phyloP scores from a whole-genome alignment of 129 eudicot genomes.

The Artemisia tridentata region DNA sequence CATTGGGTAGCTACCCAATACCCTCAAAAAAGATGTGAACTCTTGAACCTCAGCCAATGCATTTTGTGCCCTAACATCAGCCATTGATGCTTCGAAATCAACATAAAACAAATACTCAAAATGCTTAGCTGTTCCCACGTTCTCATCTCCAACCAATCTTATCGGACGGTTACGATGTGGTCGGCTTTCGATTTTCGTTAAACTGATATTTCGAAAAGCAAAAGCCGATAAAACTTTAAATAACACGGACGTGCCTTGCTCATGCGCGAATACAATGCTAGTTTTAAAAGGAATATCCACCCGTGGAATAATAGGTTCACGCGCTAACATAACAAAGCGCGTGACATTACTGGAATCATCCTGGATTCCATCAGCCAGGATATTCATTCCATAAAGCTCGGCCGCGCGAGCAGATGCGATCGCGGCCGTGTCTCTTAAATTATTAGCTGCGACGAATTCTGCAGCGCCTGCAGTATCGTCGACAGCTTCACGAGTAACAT shows the following conservation, averaged over 20 bases:
- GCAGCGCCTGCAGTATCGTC: slow-evolving; percentile 99
- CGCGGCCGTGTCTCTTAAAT: slow-evolving; percentile 81
- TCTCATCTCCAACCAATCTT: slow-evolving; percentile 76
- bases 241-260: slow-evolving; percentile 71
- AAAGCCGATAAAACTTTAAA: slow-evolving; percentile 90
- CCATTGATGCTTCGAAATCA: slow-evolving; percentile 97
- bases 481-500: slow-evolving; percentile 83
- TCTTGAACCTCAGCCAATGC: slow-evolving; percentile 95
- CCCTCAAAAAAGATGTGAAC: slow-evolving; percentile 86
- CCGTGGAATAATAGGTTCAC: slow-evolving; percentile 90
- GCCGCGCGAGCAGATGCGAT: slow-evolving; percentile 97
- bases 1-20: slow-evolving; percentile 94
- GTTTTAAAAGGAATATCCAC: slow-evolving; percentile 92
- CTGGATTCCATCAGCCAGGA: slow-evolving; percentile 85
- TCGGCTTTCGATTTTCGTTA: slow-evolving; percentile 92
- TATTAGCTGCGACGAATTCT: slow-evolving; percentile 62
- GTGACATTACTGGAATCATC: slow-evolving; percentile 93
- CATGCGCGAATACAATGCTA: slow-evolving; percentile 90
- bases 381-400: slow-evolving; percentile 74
- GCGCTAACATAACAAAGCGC: slow-evolving; percentile 85
- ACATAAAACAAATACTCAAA: slow-evolving; percentile 92
- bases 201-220: slow-evolving; percentile 77
- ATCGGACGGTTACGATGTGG: slow-evolving; percentile 87
- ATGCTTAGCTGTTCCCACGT: slow-evolving; percentile 87
- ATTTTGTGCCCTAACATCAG: slow-evolving; percentile 88